Conservation (phyloP, 352 stramenopile genomes). For the Nannochloropsis limnetica region DNA sequence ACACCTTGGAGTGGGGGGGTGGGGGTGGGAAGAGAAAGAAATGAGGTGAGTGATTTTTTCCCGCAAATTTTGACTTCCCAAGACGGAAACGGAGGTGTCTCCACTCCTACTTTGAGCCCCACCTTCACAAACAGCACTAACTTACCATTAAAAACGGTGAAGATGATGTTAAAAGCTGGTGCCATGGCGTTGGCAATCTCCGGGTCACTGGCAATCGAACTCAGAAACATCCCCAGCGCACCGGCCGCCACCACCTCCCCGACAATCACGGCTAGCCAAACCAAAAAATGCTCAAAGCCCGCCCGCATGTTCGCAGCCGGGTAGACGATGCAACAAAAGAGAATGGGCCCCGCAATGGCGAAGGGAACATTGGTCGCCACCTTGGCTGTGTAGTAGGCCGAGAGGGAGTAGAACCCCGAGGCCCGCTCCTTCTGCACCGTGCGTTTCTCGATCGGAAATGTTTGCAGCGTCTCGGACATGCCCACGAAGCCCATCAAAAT, state of each 20-base stretch:
- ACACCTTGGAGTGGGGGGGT: background rate
- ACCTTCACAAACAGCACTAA: background rate
- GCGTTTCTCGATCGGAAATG: background rate
- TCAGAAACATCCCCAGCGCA: background rate
- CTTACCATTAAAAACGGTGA: conserved; percentile 27
- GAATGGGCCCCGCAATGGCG: background rate
- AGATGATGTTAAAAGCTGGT: conserved; percentile 15
- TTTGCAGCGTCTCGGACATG: conserved; percentile 28
- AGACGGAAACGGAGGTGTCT: background rate
- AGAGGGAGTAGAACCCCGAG: conserved; percentile 8
- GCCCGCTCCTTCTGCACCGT: conserved; percentile 24
- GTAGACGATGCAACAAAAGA: conserved; percentile 30
- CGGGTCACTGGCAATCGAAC: background rate
- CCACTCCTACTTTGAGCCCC: background rate
- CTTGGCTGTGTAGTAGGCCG: conserved; percentile 23
- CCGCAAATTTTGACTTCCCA: background rate
- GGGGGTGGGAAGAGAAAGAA: background rate
- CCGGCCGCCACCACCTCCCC: background rate
- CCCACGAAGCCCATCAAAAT: background rate
- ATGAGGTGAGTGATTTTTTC: background rate
- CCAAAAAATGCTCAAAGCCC: background rate
- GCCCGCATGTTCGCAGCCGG: background rate
- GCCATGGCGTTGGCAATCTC: conserved; percentile 32
- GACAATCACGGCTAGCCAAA: background rate
- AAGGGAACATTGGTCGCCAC: conserved; percentile 15